Evolutionary conservation across 257 asterid species (phyloP).

Genomic region (Ocimum tenuiflorum): DNA sequence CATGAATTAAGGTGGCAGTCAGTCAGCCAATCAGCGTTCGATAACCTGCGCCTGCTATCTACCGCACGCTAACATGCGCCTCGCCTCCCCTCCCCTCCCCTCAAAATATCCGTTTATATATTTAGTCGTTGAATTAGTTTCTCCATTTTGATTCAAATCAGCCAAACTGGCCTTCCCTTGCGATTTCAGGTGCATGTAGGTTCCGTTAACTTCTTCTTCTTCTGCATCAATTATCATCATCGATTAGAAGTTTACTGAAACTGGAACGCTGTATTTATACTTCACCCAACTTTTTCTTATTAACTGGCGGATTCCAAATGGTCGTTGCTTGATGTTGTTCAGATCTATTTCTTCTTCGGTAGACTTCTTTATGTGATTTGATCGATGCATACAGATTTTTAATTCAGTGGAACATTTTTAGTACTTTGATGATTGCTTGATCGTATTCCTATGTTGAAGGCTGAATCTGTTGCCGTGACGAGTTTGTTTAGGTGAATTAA

Average conservation of each 20-base stretch:
- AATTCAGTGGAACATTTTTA: neutral
- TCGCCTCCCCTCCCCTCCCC: neutral
- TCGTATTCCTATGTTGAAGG: neutral
- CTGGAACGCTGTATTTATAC: neutral
- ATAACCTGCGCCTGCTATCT: neutral
- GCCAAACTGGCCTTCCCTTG: neutral
- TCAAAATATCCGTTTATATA: neutral
- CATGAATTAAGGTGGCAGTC: neutral
- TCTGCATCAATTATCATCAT: neutral
- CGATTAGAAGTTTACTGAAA: neutral
- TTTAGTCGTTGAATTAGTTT: neutral
- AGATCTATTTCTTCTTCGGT: slow-evolving; percentile 5
- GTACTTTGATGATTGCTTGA: neutral
- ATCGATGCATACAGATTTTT: neutral
- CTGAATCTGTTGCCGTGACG: neutral
- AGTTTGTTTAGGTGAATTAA: neutral
- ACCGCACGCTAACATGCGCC: slow-evolving; percentile 14
- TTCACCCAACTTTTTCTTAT: neutral
- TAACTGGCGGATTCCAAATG: neutral
- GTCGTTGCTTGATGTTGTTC: neutral
- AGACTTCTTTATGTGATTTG: neutral
- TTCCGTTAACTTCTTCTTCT: neutral
- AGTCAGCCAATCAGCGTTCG: neutral
- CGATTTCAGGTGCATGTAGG: neutral
- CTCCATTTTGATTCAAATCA: neutral